Evolutionary conservation across 306 rosid species (phyloP), one percentile per base, ranked within the genome.

Genomic region (Vigna angularis): DNA sequence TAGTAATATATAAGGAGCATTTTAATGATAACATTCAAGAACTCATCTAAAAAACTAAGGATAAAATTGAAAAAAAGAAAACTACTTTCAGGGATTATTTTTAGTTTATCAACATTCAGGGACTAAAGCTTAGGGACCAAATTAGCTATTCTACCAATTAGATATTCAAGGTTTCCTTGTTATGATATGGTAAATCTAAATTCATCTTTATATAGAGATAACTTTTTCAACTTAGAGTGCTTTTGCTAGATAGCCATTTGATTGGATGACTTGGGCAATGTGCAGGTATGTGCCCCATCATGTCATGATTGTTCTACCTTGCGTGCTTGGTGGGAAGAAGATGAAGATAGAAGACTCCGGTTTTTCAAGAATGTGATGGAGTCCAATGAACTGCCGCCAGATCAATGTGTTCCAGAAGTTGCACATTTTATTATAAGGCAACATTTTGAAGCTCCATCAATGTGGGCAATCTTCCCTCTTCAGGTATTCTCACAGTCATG

Each of bases 301-400:
- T 95, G 99, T 87, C 97, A 95, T 78, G 99, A 95, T 85, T 88
- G 95, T 82, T 91, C 98, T 62, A 89, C 99, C 68, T 52, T 95
- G 86, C 97, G 99, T 70, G 98, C 98, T 73, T 95, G 99, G 99
- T 95, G 99, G 99, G 99, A 95, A 82, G 98, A 95, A 87, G 97
- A 95, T 42, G 99, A 93, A 63, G 99, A 93, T 26, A 89, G 99
- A 86, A 83, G 99, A 48, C 82, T 30, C 8, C 91, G 93, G 15
- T 95, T 80, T 84, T 89, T 87, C 84, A 88, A 90, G 83, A 83
- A 30, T 55, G 81, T 92, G 63, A 79, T 92, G 70, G 97, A 86
- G 34, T 87, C 97, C 15, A 88, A 95, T 63, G 74, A 20, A 66
- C 72, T 88, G 83, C 93, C 98, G 28, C 96, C 97, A 3, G 85